A percentile compares a stretch with the other conserved stretches of the same genome.
Evolutionary conservation across 768 basidiomycete species (phyloP).

Genomic region (Lentinula aciculospora): DNA sequence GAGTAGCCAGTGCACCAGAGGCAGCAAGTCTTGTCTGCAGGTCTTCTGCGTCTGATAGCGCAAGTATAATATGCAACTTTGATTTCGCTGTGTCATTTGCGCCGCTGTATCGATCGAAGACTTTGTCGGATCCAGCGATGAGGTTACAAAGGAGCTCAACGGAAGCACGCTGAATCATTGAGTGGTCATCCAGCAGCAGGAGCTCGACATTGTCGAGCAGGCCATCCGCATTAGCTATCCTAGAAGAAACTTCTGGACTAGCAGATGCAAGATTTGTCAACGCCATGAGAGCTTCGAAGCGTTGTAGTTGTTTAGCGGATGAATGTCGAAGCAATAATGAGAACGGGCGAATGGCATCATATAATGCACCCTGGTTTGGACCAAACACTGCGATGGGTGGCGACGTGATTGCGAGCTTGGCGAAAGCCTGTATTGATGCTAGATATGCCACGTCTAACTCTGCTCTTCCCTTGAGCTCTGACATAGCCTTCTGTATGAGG

Average conservation of each 20-base stretch:
- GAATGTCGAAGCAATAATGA: conserved; percentile 66
- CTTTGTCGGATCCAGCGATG: conserved; percentile 65
- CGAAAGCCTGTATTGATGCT: conserved; percentile 78
- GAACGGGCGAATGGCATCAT: conserved; percentile 83
- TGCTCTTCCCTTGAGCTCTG: conserved; percentile 18
- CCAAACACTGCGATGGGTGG: conserved; percentile 91
- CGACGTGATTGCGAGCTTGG: conserved; percentile 90
- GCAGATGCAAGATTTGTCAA: conserved; percentile 91
- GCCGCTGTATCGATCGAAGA: conserved; percentile 70
- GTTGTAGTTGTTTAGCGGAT: conserved; percentile 68
- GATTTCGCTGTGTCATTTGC: conserved; percentile 37
- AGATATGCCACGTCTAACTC: conserved; percentile 41
- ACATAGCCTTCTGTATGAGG: conserved; percentile 46
- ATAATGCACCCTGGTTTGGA: conserved; percentile 66
- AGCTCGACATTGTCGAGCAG: conserved; percentile 64
- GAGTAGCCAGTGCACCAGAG: conserved; percentile 80
- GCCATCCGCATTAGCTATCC: conserved; percentile 58
- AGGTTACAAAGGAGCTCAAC: conserved; percentile 93
- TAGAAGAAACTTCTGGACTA: conserved; percentile 54
- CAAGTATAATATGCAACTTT: conserved; percentile 76
- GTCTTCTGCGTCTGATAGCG: conserved; percentile 85
- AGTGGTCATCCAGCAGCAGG: conserved; percentile 77
- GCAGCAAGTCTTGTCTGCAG: conserved; percentile 82
- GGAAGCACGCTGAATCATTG: conserved; percentile 78
- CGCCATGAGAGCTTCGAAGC: conserved; percentile 94